phyloP scores from a whole-genome alignment of 1,284 basidiomycete species.

The Sporisorium scitamineum region DNA sequence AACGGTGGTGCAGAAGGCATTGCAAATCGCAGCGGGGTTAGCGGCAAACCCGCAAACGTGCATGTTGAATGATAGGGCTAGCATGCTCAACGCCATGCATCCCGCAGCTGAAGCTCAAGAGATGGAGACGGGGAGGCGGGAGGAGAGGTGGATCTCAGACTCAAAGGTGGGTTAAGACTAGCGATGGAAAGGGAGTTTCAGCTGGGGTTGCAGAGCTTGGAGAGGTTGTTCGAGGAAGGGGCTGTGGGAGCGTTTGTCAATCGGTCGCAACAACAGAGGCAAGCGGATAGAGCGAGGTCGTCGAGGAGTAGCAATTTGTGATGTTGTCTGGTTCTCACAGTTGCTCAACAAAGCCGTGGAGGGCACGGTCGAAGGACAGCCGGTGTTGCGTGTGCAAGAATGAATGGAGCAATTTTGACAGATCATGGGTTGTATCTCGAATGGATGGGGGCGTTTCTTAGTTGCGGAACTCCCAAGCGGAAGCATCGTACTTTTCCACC shows the following conservation, averaged over 20 bases:
- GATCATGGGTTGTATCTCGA: neutral
- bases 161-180: conserved; percentile 29
- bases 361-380: neutral
- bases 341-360: neutral
- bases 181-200: conserved; percentile 45
- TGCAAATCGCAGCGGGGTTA: conserved; percentile 24
- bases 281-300: conserved; percentile 22
- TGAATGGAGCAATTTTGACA: neutral
- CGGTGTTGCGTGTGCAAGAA: neutral
- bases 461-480: conserved; percentile 60
- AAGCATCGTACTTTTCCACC: conserved; percentile 66
- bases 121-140: neutral
- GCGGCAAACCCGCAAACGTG: conserved; percentile 39
- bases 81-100: conserved; percentile 35
- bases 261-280: conserved; percentile 17
- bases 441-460: neutral
- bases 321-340: neutral
- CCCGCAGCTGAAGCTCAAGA: neutral
- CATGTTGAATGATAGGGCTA: conserved; percentile 46
- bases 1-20: conserved; percentile 25
- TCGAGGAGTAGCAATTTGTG: conserved; percentile 30
- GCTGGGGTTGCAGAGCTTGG: conserved; percentile 34
- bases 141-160: conserved; percentile 26
- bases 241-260: conserved; percentile 42
- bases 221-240: conserved; percentile 32